Percentiles rank a stretch among this genome's conserved stretches.
Evolutionary conservation across 345 rosid species (phyloP).

Genomic region (Aurinia saxatilis): DNA sequence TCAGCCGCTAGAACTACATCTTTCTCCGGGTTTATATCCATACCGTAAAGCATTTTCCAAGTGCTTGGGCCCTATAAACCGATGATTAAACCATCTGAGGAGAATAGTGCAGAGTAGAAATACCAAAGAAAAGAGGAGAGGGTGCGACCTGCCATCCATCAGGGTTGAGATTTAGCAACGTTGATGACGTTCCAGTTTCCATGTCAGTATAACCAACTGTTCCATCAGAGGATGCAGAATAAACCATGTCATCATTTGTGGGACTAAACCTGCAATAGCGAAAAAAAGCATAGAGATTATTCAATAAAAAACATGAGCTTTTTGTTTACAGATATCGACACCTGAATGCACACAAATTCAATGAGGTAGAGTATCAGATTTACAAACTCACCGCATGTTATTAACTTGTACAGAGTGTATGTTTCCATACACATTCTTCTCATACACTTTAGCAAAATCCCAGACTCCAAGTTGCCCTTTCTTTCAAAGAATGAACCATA

Average conservation of each 20-base stretch:
- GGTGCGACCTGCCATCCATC: slow-evolving; percentile 81
- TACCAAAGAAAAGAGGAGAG: neutral
- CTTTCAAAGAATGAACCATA: slow-evolving; percentile 33
- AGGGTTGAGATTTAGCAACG: slow-evolving; percentile 82
- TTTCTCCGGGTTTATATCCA: slow-evolving; percentile 86
- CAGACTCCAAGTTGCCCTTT: slow-evolving; percentile 98
- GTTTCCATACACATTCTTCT: slow-evolving; percentile 75
- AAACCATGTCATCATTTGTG: slow-evolving; percentile 64
- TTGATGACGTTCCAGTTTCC: slow-evolving; percentile 80
- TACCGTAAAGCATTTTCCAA: slow-evolving; percentile 95
- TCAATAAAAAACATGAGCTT: neutral
- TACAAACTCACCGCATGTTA: slow-evolving; percentile 56
- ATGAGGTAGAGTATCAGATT: neutral
- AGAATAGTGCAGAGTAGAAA: neutral
- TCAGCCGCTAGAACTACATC: slow-evolving; percentile 75
- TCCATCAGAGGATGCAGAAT: slow-evolving; percentile 94
- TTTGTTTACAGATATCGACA: neutral
- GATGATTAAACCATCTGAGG: neutral
- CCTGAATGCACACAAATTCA: neutral
- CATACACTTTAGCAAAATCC: slow-evolving; percentile 85
- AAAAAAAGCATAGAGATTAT: neutral
- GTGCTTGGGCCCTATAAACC: slow-evolving; percentile 50
- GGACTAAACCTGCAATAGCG: slow-evolving; percentile 61
- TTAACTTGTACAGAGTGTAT: slow-evolving; percentile 82
- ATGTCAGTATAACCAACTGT: slow-evolving; percentile 83